Evolutionary conservation across 805 yeast genomes (phyloP), one percentile per base, ranked within the genome.

Genomic region (Zygoascus ofunaensis): DNA sequence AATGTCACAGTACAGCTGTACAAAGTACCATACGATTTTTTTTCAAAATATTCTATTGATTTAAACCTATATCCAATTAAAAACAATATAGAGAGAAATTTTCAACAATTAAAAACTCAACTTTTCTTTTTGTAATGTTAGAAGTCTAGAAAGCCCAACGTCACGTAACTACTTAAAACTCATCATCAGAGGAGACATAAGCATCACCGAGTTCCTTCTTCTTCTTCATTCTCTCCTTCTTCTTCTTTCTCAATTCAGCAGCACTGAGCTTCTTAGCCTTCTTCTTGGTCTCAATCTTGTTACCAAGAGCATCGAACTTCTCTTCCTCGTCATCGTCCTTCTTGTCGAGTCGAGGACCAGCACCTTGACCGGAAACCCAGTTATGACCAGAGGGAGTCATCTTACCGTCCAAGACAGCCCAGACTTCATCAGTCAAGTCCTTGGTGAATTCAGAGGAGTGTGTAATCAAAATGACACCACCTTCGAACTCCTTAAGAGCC

Each of bases 221-320:
- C 94, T 90, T 92, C 84, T 84, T 87, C 97, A 92, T 89, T 82
- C 99, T 87, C 78, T 92, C 98, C 95, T 92, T 92, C 97, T 92
- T 92, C 96, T 92, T 92, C 96, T 92, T 92, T 82, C 99, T 87
- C 71, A 90, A 78, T 74, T 92, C 99, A 58, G 98, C 97, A 69
- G 97, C 87, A 59, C 97, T 85, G 68, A 92, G 79, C 85, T 92
- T 92, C 73, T 79, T 77, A 82, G 84, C 89, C 94, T 92, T 92
- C 84, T 87, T 86, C 70, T 77, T 86, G 69, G 84, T 74, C 65
- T 87, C 89, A 72, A 92, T 80, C 94, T 92, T 92, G 95, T 92
- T 92, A 79, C 99, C 99, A 94, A 92, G 87, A 65, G 97, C 99
- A 76, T 92, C 99, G 77, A 92, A 90, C 76, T 89, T 86, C 71